These are phyloP conservation scores for Debaryomyces fabryi DNA, from an alignment of 1,139 yeast species.

Conservation along the genomic window DNA sequence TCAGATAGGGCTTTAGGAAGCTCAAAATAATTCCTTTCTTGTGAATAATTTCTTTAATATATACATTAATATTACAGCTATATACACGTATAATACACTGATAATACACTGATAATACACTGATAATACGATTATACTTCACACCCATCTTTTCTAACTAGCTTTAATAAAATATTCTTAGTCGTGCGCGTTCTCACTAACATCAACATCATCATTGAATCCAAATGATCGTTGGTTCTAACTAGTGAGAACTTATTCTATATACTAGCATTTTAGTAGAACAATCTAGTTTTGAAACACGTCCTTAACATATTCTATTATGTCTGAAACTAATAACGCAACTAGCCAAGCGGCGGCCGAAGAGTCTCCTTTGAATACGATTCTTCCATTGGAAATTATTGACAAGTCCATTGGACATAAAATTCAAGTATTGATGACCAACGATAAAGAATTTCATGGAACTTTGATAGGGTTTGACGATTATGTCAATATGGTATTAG, in stretches of 20 bases:
- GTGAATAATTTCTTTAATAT: not conserved
- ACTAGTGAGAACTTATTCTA: not conserved
- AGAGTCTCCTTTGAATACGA: slow-evolving; percentile 22
- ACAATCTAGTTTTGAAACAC: not conserved
- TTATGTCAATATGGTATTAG: slow-evolving; percentile 88
- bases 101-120: no score
- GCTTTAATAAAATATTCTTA: not conserved
- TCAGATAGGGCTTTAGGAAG: not conserved
- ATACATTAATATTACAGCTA: not conserved
- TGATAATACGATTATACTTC: not conserved
- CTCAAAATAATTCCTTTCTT: not conserved
- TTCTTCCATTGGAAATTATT: slow-evolving; percentile 80
- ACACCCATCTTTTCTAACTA: not conserved
- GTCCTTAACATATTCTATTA: not conserved
- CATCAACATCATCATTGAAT: not conserved
- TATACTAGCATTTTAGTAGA: not conserved
- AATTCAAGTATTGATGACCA: slow-evolving; percentile 77
- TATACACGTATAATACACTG: not conserved
- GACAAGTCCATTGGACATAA: slow-evolving; percentile 84
- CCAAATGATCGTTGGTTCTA: not conserved
- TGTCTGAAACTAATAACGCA: slow-evolving; percentile 3
- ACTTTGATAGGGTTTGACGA: slow-evolving; percentile 92
- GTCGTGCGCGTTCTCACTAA: slow-evolving; percentile 1
- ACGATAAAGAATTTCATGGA: slow-evolving; percentile 79
- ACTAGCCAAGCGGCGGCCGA: slow-evolving; percentile 13